phyloP scores from a whole-genome alignment of 1,284 basidiomycete genomes.

The Puccinia novopanici region DNA sequence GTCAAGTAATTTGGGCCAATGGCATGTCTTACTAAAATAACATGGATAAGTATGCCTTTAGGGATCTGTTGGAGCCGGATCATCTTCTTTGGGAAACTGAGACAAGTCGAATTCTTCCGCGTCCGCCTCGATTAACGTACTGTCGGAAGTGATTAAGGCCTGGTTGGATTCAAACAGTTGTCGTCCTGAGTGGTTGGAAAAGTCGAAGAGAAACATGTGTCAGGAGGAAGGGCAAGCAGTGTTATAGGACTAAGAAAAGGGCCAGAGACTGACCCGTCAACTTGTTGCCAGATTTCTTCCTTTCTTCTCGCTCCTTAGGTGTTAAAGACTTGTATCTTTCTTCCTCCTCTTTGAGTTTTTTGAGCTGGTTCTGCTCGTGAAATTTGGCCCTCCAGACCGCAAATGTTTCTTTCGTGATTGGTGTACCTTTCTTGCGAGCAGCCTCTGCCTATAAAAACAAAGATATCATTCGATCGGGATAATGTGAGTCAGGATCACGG shows the following conservation, averaged over 20 bases:
- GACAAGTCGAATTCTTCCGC: conserved; percentile 45
- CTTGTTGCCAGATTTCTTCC: conserved; percentile 28
- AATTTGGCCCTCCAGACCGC: conserved; percentile 34
- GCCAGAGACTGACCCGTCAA: conserved; percentile 34
- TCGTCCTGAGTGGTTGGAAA: conserved; percentile 22
- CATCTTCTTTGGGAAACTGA: conserved; percentile 4
- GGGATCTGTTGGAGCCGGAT: background rate
- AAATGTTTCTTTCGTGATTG: conserved; percentile 47
- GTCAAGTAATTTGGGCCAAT: background rate
- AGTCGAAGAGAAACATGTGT: background rate
- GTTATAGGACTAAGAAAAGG: background rate
- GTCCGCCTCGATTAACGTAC: conserved; percentile 32
- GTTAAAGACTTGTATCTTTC: conserved; percentile 40
- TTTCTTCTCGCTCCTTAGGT: conserved; percentile 43
- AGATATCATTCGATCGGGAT: background rate
- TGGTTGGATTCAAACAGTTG: conserved; percentile 46
- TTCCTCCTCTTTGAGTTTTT: conserved; percentile 37
- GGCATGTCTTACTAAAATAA: background rate
- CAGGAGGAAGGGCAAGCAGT: background rate
- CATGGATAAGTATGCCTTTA: background rate
- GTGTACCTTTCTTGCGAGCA: conserved; percentile 40
- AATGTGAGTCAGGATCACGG: background rate
- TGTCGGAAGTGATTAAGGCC: conserved; percentile 31
- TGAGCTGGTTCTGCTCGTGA: conserved; percentile 24
- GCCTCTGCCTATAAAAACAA: conserved; percentile 18